Percentiles rank a stretch among this genome's conserved stretches.
Evolutionary conservation across 768 basidiomycete species (phyloP).

Genomic region (Mycena rebaudengoi): DNA sequence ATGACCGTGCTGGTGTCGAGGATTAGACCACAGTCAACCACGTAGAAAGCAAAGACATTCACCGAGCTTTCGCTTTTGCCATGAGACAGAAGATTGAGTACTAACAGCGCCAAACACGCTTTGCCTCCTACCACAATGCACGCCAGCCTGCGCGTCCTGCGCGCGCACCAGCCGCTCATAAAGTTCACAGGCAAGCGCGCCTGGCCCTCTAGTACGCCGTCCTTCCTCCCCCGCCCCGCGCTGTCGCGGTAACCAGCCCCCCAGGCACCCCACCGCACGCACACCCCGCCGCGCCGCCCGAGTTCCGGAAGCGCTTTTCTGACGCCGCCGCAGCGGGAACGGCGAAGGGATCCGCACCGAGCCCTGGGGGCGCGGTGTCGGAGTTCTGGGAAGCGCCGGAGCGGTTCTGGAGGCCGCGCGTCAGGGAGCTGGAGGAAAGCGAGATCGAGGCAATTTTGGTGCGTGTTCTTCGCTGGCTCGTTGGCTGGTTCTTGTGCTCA

Average conservation of each 20-base stretch:
- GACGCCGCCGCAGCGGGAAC: conserved; percentile 38
- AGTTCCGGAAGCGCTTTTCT: conserved; percentile 60
- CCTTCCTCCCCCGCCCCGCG: background rate
- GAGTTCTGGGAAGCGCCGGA: conserved; percentile 77
- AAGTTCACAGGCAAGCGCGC: conserved; percentile 67
- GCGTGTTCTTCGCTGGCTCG: conserved; percentile 38
- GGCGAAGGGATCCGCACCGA: background rate
- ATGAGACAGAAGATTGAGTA: too few relatives aligned
- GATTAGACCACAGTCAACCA: background rate
- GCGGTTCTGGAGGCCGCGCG: conserved; percentile 61
- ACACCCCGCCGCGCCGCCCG: conserved; percentile 75
- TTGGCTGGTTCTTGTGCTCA: conserved; percentile 5
- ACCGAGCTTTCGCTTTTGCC: conserved; percentile 76
- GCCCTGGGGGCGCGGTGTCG: conserved; percentile 26
- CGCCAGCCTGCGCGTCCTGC: conserved; percentile 43
- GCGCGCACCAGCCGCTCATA: conserved; percentile 67
- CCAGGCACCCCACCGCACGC: conserved; percentile 54
- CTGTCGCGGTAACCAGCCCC: conserved; percentile 20
- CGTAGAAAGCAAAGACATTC: conserved; percentile 2
- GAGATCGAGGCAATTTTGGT: conserved; percentile 79
- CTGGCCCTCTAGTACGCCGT: conserved; percentile 54
- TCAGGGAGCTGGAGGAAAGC: conserved; percentile 55
- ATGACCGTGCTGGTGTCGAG: conserved; percentile 76
- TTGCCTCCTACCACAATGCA: conserved; percentile 31
- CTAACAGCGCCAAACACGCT: too few relatives aligned